Evolutionary conservation across 192 early-diverging fungal species (phyloP).

Genomic region (Hyaloraphidium curvatum): DNA sequence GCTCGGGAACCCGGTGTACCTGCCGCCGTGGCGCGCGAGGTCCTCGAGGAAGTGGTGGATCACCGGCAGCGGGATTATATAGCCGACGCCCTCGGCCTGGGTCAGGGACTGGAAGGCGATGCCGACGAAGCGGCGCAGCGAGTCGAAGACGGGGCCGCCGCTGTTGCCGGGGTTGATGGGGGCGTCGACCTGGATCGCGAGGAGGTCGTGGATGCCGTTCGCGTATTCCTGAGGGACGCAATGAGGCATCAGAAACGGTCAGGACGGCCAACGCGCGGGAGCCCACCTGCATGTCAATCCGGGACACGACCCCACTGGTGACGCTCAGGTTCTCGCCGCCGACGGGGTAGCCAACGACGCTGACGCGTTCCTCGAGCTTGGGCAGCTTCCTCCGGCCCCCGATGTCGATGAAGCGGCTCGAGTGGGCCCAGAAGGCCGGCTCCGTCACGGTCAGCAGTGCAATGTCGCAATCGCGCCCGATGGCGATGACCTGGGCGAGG

Average conservation of each 20-base stretch:
- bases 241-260: no score
- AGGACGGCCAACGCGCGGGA: no score
- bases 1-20: background rate
- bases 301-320: background rate
- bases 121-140: background rate
- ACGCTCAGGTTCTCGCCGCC: background rate
- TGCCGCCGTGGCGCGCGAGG: background rate
- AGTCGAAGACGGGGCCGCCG: slow-evolving; percentile 1
- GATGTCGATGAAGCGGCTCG: background rate
- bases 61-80: background rate
- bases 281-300: slow-evolving; percentile 5
- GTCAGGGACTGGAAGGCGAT: background rate
- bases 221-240: no score
- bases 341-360: slow-evolving; percentile 1
- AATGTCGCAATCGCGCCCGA: slow-evolving; percentile 3
- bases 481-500: background rate
- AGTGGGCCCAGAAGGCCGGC: background rate
- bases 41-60: background rate
- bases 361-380: background rate
- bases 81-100: background rate
- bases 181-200: slow-evolving; percentile 1
- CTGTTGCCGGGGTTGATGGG: background rate
- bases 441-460: background rate
- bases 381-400: background rate
- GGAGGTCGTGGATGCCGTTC: background rate